Evolutionary conservation across 176 grass and related monocot species (phyloP).

Genomic region (maize (Zea mays)): Zm-B73-REFERENCE-NAM-5.0 NC_050097.1:215137001-215137500

Average conservation of each 20-base stretch:
- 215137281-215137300: too few species aligned
- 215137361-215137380: too few species aligned
- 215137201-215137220: slow-evolving; percentile 40
- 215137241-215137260: neutral
- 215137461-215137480: slow-evolving; percentile 55
- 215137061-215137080: too few species aligned
- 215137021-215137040: too few species aligned
- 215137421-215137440: slow-evolving; percentile 60
- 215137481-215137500: slow-evolving; percentile 52
- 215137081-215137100: neutral
- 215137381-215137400: too few species aligned
- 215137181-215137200: slow-evolving; percentile 6
- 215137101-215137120: neutral
- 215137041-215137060: too few species aligned
- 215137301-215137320: slow-evolving; percentile 17
- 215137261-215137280: neutral
- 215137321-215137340: neutral
- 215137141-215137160: slow-evolving; percentile 16
- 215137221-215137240: slow-evolving; percentile 53
- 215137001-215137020: too few species aligned
- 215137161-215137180: slow-evolving; percentile 44
- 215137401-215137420: slow-evolving; percentile 40
- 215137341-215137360: neutral
- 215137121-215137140: slow-evolving; percentile 36
- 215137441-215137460: slow-evolving; percentile 64